Evolutionary conservation across 768 basidiomycete genomes (phyloP).

Genomic region (Russula emetica): DNA sequence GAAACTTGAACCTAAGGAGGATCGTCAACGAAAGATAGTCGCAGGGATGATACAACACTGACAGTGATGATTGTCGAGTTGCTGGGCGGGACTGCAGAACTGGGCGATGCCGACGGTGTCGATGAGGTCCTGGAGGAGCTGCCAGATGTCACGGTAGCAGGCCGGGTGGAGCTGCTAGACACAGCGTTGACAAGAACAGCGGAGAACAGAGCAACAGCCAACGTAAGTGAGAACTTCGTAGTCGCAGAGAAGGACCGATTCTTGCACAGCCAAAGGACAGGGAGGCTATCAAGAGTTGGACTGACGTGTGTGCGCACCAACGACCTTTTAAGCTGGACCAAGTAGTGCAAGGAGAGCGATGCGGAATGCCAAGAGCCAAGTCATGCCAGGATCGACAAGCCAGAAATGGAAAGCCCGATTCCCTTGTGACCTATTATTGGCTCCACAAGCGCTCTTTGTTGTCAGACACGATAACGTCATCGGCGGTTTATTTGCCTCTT

Average conservation of each 20-base stretch:
- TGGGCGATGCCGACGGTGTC: not conserved
- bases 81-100: constrained; percentile 33
- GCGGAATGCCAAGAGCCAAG: no score
- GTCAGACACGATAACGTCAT: no score
- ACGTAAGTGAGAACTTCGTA: constrained; percentile 36
- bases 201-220: constrained; percentile 33
- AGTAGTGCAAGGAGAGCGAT: no score
- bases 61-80: constrained; percentile 28
- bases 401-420: no score
- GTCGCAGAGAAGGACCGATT: not conserved
- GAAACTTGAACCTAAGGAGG: constrained; percentile 43
- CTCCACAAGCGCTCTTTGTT: no score
- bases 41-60: no score
- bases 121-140: not conserved
- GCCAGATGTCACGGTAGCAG: not conserved
- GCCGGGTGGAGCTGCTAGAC: constrained; percentile 32
- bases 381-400: no score
- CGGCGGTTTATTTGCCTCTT: no score
- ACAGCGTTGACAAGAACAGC: constrained; percentile 40
- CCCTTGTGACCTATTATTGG: no score
- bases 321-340: no score
- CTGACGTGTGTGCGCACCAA: not conserved
- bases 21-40: not conserved
- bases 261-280: not conserved
- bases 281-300: not conserved